These are phyloP conservation scores for Blastocystis sp. DNA, from an alignment of 352 stramenopile genomes.

Conservation along the genomic window DNA sequence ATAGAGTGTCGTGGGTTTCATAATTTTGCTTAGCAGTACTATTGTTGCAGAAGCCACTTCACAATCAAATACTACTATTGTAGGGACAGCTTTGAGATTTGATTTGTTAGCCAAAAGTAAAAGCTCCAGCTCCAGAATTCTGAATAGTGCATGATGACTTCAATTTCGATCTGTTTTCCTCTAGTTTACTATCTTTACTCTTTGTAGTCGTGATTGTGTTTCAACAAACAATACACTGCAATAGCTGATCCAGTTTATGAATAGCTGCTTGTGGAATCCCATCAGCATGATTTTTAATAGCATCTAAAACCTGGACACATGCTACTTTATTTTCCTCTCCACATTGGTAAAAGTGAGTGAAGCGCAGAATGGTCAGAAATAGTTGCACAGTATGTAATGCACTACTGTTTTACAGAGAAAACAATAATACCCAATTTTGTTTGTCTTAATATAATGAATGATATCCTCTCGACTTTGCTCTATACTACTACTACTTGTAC, in stretches of 20 bases:
- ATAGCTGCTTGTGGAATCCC: not conserved
- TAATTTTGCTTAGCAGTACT: not conserved
- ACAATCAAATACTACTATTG: not conserved
- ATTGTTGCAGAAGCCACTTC: not conserved
- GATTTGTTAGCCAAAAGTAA: not conserved
- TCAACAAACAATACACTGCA: not conserved
- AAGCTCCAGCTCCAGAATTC: not conserved
- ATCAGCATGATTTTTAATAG: not conserved
- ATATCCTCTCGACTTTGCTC: not conserved
- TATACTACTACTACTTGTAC: not conserved
- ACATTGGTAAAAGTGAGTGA: not conserved
- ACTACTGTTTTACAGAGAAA: not conserved
- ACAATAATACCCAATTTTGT: not conserved
- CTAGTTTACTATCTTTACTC: not conserved
- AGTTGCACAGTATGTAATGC: not conserved
- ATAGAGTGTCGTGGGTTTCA: slow-evolving; percentile 4
- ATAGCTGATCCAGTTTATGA: not conserved
- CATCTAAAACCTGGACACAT: not conserved
- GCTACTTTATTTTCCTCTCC: not conserved
- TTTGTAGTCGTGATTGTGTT: not conserved
- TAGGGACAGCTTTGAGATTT: not conserved
- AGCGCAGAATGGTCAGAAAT: not conserved
- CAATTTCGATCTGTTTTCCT: not conserved
- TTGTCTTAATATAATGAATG: not conserved
- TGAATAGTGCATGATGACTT: not conserved